Percentiles rank a stretch among this genome's conserved stretches.
Conservation (phyloP, 1,139 yeast genomes). For the Geotrichum siamense region DNA sequence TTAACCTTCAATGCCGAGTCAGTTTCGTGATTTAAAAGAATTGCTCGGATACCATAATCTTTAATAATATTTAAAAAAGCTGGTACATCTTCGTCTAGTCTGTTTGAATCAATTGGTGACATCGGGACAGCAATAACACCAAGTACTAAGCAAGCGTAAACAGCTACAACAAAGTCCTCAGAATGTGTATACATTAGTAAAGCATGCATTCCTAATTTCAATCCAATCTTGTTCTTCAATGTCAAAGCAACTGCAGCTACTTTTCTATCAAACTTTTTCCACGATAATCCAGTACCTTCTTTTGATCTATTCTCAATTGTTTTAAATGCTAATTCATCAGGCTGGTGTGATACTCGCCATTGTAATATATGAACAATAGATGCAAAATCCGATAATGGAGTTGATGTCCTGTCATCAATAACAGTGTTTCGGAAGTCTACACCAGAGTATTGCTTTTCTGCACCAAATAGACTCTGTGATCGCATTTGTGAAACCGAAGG, state of each 20-base stretch:
- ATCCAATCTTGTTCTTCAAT: conserved; percentile 42
- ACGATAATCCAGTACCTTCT: conserved; percentile 55
- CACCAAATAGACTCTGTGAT: conserved; percentile 42
- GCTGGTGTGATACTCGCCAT: conserved; percentile 65
- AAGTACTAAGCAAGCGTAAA: conserved; percentile 77
- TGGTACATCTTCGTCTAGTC: conserved; percentile 69
- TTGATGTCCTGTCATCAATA: conserved; percentile 69
- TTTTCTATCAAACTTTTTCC: conserved; percentile 77
- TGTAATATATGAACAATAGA: conserved; percentile 68
- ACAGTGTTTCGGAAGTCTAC: conserved; percentile 71
- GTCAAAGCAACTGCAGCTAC: conserved; percentile 66
- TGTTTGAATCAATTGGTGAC: conserved; percentile 61
- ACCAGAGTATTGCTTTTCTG: conserved; percentile 61
- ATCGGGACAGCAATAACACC: conserved; percentile 80
- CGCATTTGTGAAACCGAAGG: conserved; percentile 57
- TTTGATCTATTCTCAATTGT: conserved; percentile 43
- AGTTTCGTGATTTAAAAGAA: conserved; percentile 73
- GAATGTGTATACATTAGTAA: conserved; percentile 80
- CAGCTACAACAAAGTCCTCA: conserved; percentile 77
- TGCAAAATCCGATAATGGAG: conserved; percentile 63
- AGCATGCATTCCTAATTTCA: conserved; percentile 64
- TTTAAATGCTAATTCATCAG: conserved; percentile 77
- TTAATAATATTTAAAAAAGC: conserved; percentile 59
- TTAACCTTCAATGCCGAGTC: conserved; percentile 63
- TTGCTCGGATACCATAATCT: conserved; percentile 63